Percentiles rank a stretch among this genome's conserved stretches.
Evolutionary conservation across 257 asterid species (phyloP).

Genomic region (Paulownia fortunei): DNA sequence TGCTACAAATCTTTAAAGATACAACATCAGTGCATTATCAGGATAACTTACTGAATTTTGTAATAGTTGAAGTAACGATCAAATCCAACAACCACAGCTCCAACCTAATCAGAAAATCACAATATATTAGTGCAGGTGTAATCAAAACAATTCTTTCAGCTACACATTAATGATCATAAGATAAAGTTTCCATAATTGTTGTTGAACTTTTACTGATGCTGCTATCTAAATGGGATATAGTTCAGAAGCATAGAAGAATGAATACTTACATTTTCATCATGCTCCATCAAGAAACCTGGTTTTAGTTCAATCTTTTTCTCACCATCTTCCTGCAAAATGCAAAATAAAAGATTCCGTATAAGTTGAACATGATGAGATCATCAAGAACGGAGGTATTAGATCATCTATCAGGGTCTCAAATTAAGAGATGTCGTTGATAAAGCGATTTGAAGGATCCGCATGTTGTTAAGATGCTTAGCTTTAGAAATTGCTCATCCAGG

Average conservation of each 20-base stretch:
- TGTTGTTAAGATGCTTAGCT: not conserved
- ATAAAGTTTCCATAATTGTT: not conserved
- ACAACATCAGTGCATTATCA: not conserved
- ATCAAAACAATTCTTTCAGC: constrained; percentile 10
- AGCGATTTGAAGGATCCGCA: constrained; percentile 9
- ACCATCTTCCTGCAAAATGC: constrained; percentile 75
- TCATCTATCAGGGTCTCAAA: constrained; percentile 8
- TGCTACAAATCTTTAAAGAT: not conserved
- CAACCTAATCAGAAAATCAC: constrained; percentile 62
- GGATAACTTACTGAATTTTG: constrained; percentile 88
- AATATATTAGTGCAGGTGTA: constrained; percentile 4
- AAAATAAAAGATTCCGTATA: constrained; percentile 25
- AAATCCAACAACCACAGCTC: constrained; percentile 98
- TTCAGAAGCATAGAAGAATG: constrained; percentile 29
- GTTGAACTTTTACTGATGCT: not conserved
- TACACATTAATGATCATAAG: not conserved
- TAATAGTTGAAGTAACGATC: constrained; percentile 96
- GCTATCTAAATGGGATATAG: constrained; percentile 9
- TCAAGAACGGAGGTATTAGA: not conserved
- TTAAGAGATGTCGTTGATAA: not conserved
- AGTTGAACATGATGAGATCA: constrained; percentile 8
- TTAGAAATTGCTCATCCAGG: constrained; percentile 11
- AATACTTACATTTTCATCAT: constrained; percentile 74
- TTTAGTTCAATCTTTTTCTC: constrained; percentile 87
- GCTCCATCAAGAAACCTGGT: constrained; percentile 98